Conservation (phyloP, 257 asterid genomes). For the Pogostemon cablin region DNA sequence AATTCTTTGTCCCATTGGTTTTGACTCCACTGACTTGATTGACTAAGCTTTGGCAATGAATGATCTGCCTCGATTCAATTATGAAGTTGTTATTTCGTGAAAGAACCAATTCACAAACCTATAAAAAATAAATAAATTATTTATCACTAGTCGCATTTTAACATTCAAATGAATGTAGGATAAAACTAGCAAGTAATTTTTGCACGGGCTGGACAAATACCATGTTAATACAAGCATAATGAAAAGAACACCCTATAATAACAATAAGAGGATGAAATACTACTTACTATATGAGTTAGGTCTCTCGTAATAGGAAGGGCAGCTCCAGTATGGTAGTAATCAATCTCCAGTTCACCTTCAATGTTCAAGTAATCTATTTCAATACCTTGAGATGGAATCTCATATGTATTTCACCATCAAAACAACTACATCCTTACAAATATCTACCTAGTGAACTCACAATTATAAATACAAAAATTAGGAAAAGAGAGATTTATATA, state of each 20-base stretch:
- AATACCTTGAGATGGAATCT: constrained; percentile 90
- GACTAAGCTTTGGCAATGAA: constrained; percentile 89
- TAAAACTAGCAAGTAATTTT: neutral
- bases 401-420: constrained; percentile 85
- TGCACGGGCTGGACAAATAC: neutral
- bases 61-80: constrained; percentile 92
- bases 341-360: constrained; percentile 98
- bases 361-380: constrained; percentile 83
- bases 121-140: constrained; percentile 26
- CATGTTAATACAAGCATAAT: neutral
- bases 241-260: neutral
- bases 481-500: neutral
- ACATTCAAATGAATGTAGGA: no score
- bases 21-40: constrained; percentile 94
- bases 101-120: constrained; percentile 86
- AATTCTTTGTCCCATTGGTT: constrained; percentile 88
- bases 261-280: constrained; percentile 4
- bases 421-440: constrained; percentile 92
- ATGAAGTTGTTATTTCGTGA: constrained; percentile 85
- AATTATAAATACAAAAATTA: neutral
- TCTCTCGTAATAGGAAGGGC: constrained; percentile 88
- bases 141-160: no score
- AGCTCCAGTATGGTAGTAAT: constrained; percentile 90
- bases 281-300: constrained; percentile 80
- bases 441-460: constrained; percentile 67